phyloP scores from a whole-genome alignment of 371 early-diverging fungal genomes.

The Capillidium rhysosporum region DNA sequence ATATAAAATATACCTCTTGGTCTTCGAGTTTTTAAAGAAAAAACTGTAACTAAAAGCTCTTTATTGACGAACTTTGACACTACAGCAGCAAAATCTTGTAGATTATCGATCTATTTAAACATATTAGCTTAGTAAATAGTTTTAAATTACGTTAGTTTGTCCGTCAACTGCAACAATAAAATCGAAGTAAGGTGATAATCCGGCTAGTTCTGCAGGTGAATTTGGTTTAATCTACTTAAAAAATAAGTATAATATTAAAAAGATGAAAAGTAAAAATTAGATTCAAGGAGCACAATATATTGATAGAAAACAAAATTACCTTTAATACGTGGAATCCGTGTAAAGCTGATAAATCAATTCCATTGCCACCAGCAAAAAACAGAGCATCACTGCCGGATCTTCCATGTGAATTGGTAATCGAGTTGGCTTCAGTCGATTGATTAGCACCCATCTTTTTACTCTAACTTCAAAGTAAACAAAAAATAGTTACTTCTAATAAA shows the following conservation, averaged over 20 bases:
- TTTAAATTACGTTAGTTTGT: conserved; percentile 19
- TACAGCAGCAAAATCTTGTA: conserved; percentile 12
- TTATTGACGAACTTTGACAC: conserved; percentile 26
- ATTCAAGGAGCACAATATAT: not conserved
- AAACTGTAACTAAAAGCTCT: conserved; percentile 33
- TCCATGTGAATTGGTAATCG: too few relatives aligned
- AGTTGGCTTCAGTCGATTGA: conserved; percentile 8
- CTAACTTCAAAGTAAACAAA: not conserved
- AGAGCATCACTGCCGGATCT: not conserved
- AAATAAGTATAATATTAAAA: not conserved
- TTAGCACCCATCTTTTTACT: conserved; percentile 13
- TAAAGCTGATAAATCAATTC: conserved; percentile 11
- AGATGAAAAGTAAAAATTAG: not conserved
- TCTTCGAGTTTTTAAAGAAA: conserved; percentile 40
- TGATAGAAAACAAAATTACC: conserved; percentile 10
- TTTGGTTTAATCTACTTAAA: conserved; percentile 31
- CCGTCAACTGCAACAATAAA: conserved; percentile 48
- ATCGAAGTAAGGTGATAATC: conserved; percentile 56
- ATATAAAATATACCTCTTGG: conserved; percentile 23
- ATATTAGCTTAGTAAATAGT: not conserved
- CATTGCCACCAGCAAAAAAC: too few relatives aligned
- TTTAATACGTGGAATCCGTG: conserved; percentile 26
- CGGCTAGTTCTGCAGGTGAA: conserved; percentile 45
- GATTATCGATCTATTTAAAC: not conserved
- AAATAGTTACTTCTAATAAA: too few relatives aligned